Base-by-base conservation (phyloP, 306 rosid species). In the Citrullus amarus region DNA sequence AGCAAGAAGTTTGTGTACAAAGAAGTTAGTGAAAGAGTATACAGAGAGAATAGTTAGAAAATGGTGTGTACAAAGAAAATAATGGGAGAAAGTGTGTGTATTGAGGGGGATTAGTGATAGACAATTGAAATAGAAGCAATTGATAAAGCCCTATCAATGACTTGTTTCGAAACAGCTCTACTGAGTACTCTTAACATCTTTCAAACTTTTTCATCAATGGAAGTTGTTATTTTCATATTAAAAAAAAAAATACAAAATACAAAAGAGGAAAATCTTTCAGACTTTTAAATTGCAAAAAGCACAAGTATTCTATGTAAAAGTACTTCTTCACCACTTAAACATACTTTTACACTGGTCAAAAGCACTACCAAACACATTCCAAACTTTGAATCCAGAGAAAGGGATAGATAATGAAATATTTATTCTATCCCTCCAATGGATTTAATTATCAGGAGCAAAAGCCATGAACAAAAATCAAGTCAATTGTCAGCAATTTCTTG, bases 381-480 rank as follows among this genome's bases (percentile, higher is more conserved):
- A 30, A 61, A 30, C 6, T 61, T 61, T 61, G 43, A 30, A 61
- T 61, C 17, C 8, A 25, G 38, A 25, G 38, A 61, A 18, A 30
- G 9, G 44, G 44, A 15, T 63, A 36, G 44, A 15, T 63, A 36
- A 16, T 63, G 70, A 63, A 63, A 63, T 63, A 34, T 16, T 65
- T 36, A 65, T 46, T 39, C 73, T 9, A 66, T 66, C 32, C 53
- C 30, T 66, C n/a, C 6, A n/a, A 13, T 43, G 34, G 55, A 41
- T 10, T 18, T 69, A 73, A 73, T 7, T 22, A 25, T 66, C 77
- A 46, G 78, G 73, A 30, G 71, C 5, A 46, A 13, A 51, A n/a
- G 68, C 79, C 70, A 43, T 85, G 44, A 76, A 77, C 79, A 82
- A 62, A 51, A 63, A 48, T 60, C 68, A 79, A 82, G 73, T 69